These are phyloP conservation scores for Fusarium palustre DNA, from an alignment of 2,329 filamentous ascomycete genomes.

Conservation along the genomic window DNA sequence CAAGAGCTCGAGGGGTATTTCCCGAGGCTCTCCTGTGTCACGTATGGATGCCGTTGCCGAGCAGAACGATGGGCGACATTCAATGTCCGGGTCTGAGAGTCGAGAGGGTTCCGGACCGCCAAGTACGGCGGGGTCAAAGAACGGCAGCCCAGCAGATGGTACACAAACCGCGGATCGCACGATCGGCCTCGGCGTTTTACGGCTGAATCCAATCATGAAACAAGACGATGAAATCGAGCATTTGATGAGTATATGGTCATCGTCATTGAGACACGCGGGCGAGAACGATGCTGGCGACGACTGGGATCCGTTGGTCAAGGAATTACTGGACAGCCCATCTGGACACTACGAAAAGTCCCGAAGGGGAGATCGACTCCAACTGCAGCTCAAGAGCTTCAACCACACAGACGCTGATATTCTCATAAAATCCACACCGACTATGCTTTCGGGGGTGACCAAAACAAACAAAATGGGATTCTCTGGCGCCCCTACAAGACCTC, in stretches of 20 bases:
- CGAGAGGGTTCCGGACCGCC: slow-evolving; percentile 62
- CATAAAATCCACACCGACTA: slow-evolving; percentile 87
- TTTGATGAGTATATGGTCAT: slow-evolving; percentile 81
- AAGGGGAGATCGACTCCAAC: slow-evolving; percentile 79
- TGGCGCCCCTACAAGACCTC: slow-evolving; percentile 85
- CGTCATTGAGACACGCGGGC: slow-evolving; percentile 63
- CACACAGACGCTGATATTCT: slow-evolving; percentile 82
- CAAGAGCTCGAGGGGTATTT: slow-evolving; percentile 67
- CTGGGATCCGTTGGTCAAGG: slow-evolving; percentile 79
- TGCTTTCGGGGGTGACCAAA: slow-evolving; percentile 82
- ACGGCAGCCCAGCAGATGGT: slow-evolving; percentile 37
- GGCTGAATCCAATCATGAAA: slow-evolving; percentile 80
- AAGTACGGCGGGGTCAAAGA: slow-evolving; percentile 67
- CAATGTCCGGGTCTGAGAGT: slow-evolving; percentile 54
- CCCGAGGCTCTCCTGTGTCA: slow-evolving; percentile 59
- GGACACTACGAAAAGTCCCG: slow-evolving; percentile 79
- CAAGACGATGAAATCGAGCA: slow-evolving; percentile 79
- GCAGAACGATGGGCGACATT: slow-evolving; percentile 57
- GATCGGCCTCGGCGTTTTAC: slow-evolving; percentile 81
- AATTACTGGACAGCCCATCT: slow-evolving; percentile 78
- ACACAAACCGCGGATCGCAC: slow-evolving; percentile 62
- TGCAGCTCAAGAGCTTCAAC: slow-evolving; percentile 83
- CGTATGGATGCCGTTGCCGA: slow-evolving; percentile 71
- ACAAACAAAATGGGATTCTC: slow-evolving; percentile 94
- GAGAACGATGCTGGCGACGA: slow-evolving; percentile 73